These are phyloP conservation scores for Saturnispora serradocipensis DNA, from an alignment of 805 yeast genomes.

Conservation along the genomic window DNA sequence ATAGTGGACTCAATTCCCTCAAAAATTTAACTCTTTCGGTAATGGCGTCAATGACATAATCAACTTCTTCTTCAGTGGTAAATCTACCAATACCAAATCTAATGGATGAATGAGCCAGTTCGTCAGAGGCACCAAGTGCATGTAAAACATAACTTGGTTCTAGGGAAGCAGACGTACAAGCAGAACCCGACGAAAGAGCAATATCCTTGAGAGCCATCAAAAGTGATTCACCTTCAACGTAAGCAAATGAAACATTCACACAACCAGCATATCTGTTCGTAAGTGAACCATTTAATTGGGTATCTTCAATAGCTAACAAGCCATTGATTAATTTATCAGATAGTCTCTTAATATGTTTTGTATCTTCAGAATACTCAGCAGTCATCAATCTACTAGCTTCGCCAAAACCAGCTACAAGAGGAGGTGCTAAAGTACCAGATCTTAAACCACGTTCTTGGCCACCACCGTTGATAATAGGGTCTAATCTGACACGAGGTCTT, in stretches of 20 bases:
- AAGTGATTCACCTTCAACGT: slow-evolving; percentile 95
- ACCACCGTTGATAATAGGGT: slow-evolving; percentile 93
- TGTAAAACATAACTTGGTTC: slow-evolving; percentile 96
- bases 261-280: slow-evolving; percentile 80
- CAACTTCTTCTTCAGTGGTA: slow-evolving; percentile 93
- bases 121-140: slow-evolving; percentile 97
- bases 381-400: slow-evolving; percentile 87
- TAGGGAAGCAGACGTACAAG: slow-evolving; percentile 96
- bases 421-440: slow-evolving; percentile 97
- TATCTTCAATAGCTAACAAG: slow-evolving; percentile 74
- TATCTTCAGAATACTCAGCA: slow-evolving; percentile 67
- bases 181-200: slow-evolving; percentile 93
- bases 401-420: slow-evolving; percentile 90
- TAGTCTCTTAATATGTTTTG: slow-evolving; percentile 55
- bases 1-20: slow-evolving; percentile 86
- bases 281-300: slow-evolving; percentile 81
- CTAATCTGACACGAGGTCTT: slow-evolving; percentile 96
- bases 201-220: slow-evolving; percentile 96
- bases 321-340: slow-evolving; percentile 67
- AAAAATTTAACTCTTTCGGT: slow-evolving; percentile 82
- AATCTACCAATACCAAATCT: slow-evolving; percentile 96
- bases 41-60: slow-evolving; percentile 85
- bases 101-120: slow-evolving; percentile 95
- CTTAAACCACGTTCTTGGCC: slow-evolving; percentile 98
- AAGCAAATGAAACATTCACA: slow-evolving; percentile 93